Conservation (phyloP, 106 monocot species). For the Platanthera zijinensis region DNA sequence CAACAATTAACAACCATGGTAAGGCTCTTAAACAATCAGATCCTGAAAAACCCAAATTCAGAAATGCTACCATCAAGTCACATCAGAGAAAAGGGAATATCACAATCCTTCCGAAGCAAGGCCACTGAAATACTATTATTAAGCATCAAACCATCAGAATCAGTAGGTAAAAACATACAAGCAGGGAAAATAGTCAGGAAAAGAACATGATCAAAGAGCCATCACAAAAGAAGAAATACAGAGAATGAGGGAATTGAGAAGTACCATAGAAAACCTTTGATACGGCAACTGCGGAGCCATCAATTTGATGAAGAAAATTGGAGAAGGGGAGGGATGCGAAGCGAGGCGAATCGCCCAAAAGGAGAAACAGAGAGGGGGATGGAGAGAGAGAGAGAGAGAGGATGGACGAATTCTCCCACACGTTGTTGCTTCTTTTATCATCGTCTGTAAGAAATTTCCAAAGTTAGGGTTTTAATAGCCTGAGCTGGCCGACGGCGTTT, state of each 20-base stretch:
- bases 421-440: background rate
- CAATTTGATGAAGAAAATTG: no score
- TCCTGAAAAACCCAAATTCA: background rate
- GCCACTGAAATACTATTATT: background rate
- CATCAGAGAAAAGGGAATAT: background rate
- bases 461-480: slow-evolving; percentile 2
- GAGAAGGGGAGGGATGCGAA: background rate
- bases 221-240: background rate
- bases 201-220: background rate
- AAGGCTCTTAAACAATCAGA: background rate
- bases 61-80: background rate
- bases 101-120: background rate
- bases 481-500: slow-evolving; percentile 1
- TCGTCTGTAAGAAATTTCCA: background rate
- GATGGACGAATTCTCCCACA: background rate
- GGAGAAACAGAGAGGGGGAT: background rate
- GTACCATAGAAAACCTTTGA: background rate
- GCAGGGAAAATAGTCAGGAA: background rate
- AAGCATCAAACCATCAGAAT: background rate
- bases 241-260: background rate
- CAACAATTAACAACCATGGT: background rate
- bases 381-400: background rate
- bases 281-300: background rate
- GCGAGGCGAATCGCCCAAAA: slow-evolving; percentile 1
- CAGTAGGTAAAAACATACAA: background rate